phyloP scores from a whole-genome alignment of 495 filamentous ascomycete species.

The Evernia prunastri region DNA sequence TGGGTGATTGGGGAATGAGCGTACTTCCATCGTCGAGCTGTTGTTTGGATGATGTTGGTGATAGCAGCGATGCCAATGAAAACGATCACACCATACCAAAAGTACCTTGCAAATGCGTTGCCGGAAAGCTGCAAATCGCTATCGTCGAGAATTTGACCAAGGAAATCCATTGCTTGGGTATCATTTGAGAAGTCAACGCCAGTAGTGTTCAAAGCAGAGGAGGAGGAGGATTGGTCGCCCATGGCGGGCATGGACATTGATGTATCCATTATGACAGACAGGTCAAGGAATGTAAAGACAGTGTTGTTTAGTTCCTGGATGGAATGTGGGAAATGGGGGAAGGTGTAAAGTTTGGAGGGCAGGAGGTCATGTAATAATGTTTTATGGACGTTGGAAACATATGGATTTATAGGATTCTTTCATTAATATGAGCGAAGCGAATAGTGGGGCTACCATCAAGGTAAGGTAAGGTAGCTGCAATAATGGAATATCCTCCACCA shows the following conservation, averaged over 20 bases:
- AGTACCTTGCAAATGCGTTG: slow-evolving; percentile 38
- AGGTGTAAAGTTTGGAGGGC: background rate
- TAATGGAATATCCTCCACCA: no score
- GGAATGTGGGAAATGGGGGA: background rate
- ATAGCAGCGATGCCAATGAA: slow-evolving; percentile 44
- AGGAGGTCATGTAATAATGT: background rate
- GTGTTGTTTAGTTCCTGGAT: background rate
- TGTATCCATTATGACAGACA: background rate
- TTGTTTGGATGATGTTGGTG: slow-evolving; percentile 43
- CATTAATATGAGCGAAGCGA: no score
- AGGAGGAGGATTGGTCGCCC: background rate
- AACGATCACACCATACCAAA: slow-evolving; percentile 52
- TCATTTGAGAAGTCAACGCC: slow-evolving; percentile 9
- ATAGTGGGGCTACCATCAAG: no score
- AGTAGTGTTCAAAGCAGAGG: slow-evolving; percentile 4
- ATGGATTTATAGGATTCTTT: no score
- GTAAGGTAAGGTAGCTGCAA: no score
- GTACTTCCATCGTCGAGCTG: slow-evolving; percentile 46
- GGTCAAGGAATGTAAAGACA: background rate
- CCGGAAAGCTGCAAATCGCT: slow-evolving; percentile 42
- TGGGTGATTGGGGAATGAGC: slow-evolving; percentile 25
- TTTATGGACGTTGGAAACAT: background rate
- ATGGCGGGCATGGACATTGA: slow-evolving; percentile 10
- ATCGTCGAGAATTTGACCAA: slow-evolving; percentile 27
- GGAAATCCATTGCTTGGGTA: slow-evolving; percentile 12